These are phyloP conservation scores for Athelia sp. DNA, from an alignment of 1,284 basidiomycete species.

Conservation along the genomic window DNA sequence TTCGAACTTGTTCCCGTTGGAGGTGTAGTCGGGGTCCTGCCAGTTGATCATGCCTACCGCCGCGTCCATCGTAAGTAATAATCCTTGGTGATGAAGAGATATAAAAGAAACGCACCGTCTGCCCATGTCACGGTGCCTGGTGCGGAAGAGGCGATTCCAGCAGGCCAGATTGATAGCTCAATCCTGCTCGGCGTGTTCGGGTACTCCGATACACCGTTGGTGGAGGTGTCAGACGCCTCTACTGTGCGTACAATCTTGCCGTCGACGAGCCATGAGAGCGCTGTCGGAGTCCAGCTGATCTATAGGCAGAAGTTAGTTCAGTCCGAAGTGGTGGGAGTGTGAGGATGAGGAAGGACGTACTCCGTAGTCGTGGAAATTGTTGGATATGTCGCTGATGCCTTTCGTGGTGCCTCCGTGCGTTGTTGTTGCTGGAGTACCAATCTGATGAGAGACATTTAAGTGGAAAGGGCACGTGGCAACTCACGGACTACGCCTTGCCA, in stretches of 20 bases:
- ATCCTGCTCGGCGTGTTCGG: constrained; percentile 75
- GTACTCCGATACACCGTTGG: constrained; percentile 51
- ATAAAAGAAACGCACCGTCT: constrained; percentile 34
- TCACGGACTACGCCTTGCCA: constrained; percentile 73
- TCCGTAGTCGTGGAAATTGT: constrained; percentile 73
- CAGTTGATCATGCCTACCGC: constrained; percentile 65
- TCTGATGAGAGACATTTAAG: not conserved
- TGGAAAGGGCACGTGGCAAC: constrained; percentile 20
- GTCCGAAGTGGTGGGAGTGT: not conserved
- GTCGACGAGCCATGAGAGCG: constrained; percentile 66
- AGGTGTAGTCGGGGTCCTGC: constrained; percentile 65
- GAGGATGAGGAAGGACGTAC: constrained; percentile 31
- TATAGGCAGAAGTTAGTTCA: constrained; percentile 19
- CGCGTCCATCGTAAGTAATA: not conserved
- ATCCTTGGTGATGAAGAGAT: not conserved
- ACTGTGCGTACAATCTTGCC: constrained; percentile 66
- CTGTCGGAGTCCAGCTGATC: constrained; percentile 76
- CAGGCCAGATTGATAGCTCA: constrained; percentile 78
- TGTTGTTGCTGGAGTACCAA: constrained; percentile 24
- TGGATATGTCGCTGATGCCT: constrained; percentile 55
- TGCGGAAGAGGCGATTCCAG: constrained; percentile 56
- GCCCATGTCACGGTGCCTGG: constrained; percentile 73
- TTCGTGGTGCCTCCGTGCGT: constrained; percentile 43
- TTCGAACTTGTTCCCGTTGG: constrained; percentile 60
- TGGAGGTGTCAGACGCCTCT: constrained; percentile 52